phyloP scores from a whole-genome alignment of 176 grass and related monocot species.

The Musa itinerans region DNA sequence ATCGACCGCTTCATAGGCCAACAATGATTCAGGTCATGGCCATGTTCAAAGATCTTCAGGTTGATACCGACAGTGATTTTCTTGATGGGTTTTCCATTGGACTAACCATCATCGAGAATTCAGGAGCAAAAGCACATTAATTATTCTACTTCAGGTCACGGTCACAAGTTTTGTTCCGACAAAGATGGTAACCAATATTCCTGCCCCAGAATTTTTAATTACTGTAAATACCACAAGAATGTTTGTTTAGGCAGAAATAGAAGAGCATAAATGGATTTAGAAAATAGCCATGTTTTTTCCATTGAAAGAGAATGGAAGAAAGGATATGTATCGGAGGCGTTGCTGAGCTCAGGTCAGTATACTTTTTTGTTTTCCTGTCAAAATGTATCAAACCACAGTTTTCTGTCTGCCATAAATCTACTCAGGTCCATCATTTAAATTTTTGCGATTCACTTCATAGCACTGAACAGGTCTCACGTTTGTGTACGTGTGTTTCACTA shows the following conservation, averaged over 20 bases:
- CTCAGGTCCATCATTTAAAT: too few species aligned
- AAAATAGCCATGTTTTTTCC: not conserved
- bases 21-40: constrained; percentile 99
- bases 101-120: constrained; percentile 53
- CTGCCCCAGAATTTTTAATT: constrained; percentile 2
- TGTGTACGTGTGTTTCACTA: too few species aligned
- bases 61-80: constrained; percentile 64
- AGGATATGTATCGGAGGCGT: too few species aligned
- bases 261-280: not conserved
- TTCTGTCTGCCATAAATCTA: not conserved
- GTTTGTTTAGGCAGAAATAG: not conserved
- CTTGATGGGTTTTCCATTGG: constrained; percentile 53
- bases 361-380: not conserved
- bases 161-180: constrained; percentile 34
- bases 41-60: constrained; percentile 89
- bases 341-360: not conserved
- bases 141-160: not conserved
- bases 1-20: constrained; percentile 55
- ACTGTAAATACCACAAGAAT: constrained; percentile 22
- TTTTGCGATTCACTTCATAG: too few species aligned
- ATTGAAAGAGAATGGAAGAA: not conserved
- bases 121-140: constrained; percentile 47
- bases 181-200: not conserved
- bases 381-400: not conserved
- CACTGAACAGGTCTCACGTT: too few species aligned